Percentiles rank a stretch among this genome's conserved stretches.
These are phyloP conservation scores for Elsinoe ampelina DNA, from an alignment of 2,329 filamentous ascomycete genomes.

Conservation along the genomic window DNA sequence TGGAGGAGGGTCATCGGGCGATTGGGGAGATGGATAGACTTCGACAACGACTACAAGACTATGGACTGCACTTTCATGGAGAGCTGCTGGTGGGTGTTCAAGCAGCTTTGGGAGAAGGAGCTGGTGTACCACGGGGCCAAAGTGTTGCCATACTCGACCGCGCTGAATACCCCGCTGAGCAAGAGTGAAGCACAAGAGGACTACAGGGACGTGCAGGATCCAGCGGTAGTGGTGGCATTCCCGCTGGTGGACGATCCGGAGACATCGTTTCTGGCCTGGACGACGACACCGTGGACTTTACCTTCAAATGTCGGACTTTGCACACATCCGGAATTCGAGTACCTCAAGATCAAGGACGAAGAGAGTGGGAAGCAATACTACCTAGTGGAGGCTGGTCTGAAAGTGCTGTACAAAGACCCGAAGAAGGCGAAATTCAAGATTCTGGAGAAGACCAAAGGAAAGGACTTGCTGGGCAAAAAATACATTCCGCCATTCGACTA, in stretches of 20 bases:
- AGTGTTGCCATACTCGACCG: conserved; percentile 93
- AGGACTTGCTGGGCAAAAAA: conserved; percentile 77
- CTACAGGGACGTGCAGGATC: conserved; percentile 87
- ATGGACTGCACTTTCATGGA: conserved; percentile 98
- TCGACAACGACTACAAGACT: conserved; percentile 97
- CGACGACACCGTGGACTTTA: conserved; percentile 80
- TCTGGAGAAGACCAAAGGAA: conserved; percentile 68
- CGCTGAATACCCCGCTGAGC: conserved; percentile 77
- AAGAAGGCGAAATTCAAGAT: conserved; percentile 92
- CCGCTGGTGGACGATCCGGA: conserved; percentile 65
- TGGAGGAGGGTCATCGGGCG: conserved; percentile 85
- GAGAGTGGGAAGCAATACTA: conserved; percentile 75
- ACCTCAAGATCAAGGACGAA: conserved; percentile 77
- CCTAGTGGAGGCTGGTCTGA: conserved; percentile 69
- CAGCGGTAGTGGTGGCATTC: conserved; percentile 80
- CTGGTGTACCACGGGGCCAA: conserved; percentile 82
- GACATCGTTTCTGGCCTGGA: conserved; percentile 75
- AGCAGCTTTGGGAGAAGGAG: conserved; percentile 81
- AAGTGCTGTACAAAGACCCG: conserved; percentile 82
- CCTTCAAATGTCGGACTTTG: conserved; percentile 72
- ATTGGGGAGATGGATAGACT: conserved; percentile 91
- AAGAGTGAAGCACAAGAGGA: conserved; percentile 94
- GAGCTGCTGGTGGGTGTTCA: conserved; percentile 93
- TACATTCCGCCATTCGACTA: conserved; percentile 87
- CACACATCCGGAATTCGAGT: conserved; percentile 74